Evolutionary conservation across 441 rosid genomes (phyloP), one percentile per base, ranked within the genome.

Genomic region (Kokia cookei): DNA sequence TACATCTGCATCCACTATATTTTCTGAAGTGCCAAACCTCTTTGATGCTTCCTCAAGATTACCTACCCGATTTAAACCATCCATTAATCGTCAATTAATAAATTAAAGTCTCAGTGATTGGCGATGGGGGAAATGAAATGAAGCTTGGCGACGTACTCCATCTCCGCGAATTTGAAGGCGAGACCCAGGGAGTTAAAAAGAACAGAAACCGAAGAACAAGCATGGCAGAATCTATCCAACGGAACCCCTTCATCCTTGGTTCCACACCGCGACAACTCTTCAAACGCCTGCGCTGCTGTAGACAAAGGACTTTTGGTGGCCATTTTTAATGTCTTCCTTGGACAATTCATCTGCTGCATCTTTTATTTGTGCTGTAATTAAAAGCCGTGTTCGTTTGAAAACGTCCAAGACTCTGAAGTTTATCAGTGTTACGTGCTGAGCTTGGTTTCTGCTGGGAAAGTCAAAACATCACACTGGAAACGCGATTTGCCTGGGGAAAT

Each of bases 81-180:
- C 71, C 65, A 62, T 7, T 43, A 50, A n/a, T 8, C 42, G 40
- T 32, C 37, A 32, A 32, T 32, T 4, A 32, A 32, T 32, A 32
- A 32, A 5, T 32, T 32, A 5, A 32, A 32, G 37, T 32, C 5
- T 32, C 37, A 32, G 37, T 32, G 37, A 5, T 32, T 4, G 37
- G 37, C 5, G 32, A 5, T 5, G 37, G 37, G 24, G 37, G 24
- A 2, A 35, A 7, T 37, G 8, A 37, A 66, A 40, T 42, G 61
- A 63, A 96, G 96, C 91, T 96, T 93, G 64, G 90, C 74, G 64
- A 81, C 82, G 77, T 90, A 92, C 79, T 93, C 98, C 76, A 89
- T 74, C 81, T 92, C 97, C 10, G 97, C 97, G 61, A 96, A 93
- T 78, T 88, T 93, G 82, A 90, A 95, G 51, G 98, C 97, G 65